A percentile compares a stretch with the other conserved stretches of the same genome.
Evolutionary conservation across 129 eudicot species (phyloP).

Genomic region (Flaveria sonorensis): DNA sequence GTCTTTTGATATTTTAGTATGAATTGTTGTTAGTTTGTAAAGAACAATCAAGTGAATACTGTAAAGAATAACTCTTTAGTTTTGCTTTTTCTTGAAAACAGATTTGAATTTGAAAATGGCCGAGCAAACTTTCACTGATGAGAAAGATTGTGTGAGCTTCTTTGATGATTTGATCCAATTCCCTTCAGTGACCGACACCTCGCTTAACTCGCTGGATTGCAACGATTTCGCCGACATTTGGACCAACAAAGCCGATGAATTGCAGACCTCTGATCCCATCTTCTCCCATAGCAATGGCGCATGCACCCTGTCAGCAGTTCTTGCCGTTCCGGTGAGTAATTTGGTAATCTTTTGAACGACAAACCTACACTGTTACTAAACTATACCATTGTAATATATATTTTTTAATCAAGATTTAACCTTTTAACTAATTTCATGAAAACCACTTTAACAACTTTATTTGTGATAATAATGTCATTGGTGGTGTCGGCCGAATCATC

Average conservation of each 20-base stretch:
- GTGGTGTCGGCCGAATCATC: conserved; percentile 11
- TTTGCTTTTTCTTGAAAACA: background rate
- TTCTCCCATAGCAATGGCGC: conserved; percentile 41
- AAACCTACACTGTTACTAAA: no score
- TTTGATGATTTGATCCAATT: conserved; percentile 77
- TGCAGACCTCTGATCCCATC: conserved; percentile 52
- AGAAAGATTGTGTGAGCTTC: conserved; percentile 66
- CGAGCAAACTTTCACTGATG: conserved; percentile 59
- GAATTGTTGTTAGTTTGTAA: background rate
- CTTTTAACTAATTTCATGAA: conserved; percentile 15
- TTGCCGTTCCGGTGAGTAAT: conserved; percentile 77
- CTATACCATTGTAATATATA: no score
- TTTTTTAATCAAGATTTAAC: no score
- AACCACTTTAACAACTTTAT: background rate
- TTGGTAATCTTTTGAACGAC: no score
- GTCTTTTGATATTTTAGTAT: background rate
- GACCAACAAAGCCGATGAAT: conserved; percentile 42
- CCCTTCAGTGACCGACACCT: conserved; percentile 53
- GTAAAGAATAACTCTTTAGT: background rate
- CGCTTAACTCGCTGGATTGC: conserved; percentile 21
- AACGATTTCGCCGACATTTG: conserved; percentile 57
- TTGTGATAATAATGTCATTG: conserved; percentile 10
- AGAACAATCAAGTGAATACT: background rate
- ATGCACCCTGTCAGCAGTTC: conserved; percentile 55
- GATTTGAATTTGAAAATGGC: conserved; percentile 24